Percentiles rank a stretch among this genome's conserved stretches.
phyloP scores from a whole-genome alignment of 2,329 filamentous ascomycete genomes.

The Stagonosporopsis tanaceti region DNA sequence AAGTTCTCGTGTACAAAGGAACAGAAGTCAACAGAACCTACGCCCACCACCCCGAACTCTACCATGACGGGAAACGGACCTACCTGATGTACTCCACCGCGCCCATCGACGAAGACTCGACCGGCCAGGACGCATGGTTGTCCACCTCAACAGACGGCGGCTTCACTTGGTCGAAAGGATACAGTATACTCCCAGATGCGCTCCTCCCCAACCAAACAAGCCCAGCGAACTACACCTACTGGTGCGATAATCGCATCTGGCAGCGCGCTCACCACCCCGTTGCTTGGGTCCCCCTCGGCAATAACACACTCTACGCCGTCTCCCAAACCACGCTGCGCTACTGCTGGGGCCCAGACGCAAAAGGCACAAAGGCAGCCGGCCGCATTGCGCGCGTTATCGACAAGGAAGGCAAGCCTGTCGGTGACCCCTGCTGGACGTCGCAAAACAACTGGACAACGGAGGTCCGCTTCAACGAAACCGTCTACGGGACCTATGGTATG shows the following conservation, averaged over 20 bases:
- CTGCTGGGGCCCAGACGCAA: constrained; percentile 23
- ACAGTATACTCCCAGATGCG: constrained; percentile 20
- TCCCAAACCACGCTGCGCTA: constrained; percentile 25
- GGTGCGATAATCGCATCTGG: constrained; percentile 25
- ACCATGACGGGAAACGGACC: constrained; percentile 18
- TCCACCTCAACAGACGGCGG: constrained; percentile 24
- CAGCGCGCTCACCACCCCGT: constrained; percentile 23
- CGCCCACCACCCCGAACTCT: constrained; percentile 24
- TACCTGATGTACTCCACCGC: constrained; percentile 22
- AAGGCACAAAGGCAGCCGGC: constrained; percentile 24
- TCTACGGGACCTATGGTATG: constrained; percentile 26
- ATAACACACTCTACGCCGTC: constrained; percentile 20
- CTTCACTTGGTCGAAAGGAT: constrained; percentile 23
- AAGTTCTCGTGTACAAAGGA: constrained; percentile 22
- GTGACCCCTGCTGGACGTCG: constrained; percentile 23
- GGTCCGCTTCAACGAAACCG: constrained; percentile 23
- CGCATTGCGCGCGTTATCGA: constrained; percentile 22
- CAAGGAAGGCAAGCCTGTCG: constrained; percentile 14
- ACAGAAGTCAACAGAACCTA: constrained; percentile 21
- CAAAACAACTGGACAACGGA: constrained; percentile 24
- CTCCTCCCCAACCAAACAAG: constrained; percentile 19
- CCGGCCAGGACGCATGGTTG: constrained; percentile 22
- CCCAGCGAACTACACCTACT: constrained; percentile 24
- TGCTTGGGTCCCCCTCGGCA: constrained; percentile 21
- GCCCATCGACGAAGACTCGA: constrained; percentile 25